Conservation (phyloP, 2,329 filamentous ascomycete genomes). For the Dothistroma pini region DNA sequence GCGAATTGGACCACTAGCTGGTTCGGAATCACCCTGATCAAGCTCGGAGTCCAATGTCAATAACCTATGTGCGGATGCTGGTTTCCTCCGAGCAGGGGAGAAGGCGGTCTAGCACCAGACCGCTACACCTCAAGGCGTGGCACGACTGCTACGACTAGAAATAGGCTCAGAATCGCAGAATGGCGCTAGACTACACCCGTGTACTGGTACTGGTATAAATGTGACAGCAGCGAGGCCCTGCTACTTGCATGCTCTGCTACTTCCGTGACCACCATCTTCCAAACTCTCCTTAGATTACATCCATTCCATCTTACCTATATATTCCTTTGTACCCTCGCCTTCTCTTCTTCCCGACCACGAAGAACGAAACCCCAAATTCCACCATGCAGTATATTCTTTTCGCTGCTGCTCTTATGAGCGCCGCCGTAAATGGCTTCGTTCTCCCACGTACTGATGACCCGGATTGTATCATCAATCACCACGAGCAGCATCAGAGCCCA, state of each 20-base stretch:
- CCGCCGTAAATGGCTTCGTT: constrained; percentile 1
- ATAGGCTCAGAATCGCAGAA: neutral
- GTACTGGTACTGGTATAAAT: neutral
- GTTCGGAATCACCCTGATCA: too few species aligned
- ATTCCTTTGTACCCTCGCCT: neutral
- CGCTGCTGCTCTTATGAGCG: constrained; percentile 7
- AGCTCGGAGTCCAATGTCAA: too few species aligned
- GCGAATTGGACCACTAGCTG: too few species aligned
- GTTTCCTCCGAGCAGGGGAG: too few species aligned
- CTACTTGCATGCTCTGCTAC: neutral
- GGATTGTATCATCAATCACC: neutral
- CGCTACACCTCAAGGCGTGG: neutral
- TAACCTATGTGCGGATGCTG: too few species aligned
- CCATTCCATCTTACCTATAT: neutral
- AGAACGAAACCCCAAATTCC: neutral
- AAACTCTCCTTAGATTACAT: constrained; percentile 5
- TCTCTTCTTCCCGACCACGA: neutral
- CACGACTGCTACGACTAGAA: neutral
- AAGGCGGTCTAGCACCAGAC: neutral
- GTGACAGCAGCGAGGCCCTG: neutral
- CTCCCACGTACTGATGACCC: constrained; percentile 8
- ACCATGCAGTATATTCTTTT: constrained; percentile 4
- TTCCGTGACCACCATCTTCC: neutral
- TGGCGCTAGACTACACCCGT: neutral
- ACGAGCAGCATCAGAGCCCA: neutral